phyloP scores from a whole-genome alignment of 1,284 basidiomycete species.

The Fomitopsis pinicola region DNA sequence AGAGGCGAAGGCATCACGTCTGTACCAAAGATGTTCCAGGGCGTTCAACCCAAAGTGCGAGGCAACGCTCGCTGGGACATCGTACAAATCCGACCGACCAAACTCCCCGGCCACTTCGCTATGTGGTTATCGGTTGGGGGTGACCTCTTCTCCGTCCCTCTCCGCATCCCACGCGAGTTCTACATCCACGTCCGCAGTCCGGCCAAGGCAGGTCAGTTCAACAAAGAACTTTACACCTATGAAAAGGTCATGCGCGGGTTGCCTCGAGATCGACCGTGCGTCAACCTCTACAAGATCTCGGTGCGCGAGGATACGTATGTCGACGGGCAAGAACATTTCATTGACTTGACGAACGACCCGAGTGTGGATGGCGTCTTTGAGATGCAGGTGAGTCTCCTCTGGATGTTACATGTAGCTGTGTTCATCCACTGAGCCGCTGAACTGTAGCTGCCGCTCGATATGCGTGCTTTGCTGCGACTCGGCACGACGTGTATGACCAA shows the following conservation, averaged over 20 bases:
- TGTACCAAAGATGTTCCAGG: slow-evolving; percentile 79
- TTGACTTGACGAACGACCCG: slow-evolving; percentile 89
- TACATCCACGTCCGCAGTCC: slow-evolving; percentile 85
- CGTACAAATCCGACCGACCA: slow-evolving; percentile 81
- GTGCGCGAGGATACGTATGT: slow-evolving; percentile 85
- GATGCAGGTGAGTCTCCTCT: slow-evolving; percentile 59
- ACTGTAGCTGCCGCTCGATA: slow-evolving; percentile 74
- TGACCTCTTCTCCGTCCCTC: slow-evolving; percentile 73
- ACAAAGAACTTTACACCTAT: slow-evolving; percentile 62
- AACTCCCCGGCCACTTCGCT: slow-evolving; percentile 79
- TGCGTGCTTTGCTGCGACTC: slow-evolving; percentile 81
- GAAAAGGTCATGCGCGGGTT: slow-evolving; percentile 78
- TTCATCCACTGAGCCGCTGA: not conserved
- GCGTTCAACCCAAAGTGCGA: slow-evolving; percentile 55
- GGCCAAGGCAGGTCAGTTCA: slow-evolving; percentile 63
- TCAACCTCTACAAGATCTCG: slow-evolving; percentile 80
- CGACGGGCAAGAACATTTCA: slow-evolving; percentile 87
- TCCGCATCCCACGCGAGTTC: slow-evolving; percentile 89
- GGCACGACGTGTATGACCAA: slow-evolving; percentile 81
- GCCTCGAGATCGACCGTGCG: slow-evolving; percentile 76
- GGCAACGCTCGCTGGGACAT: slow-evolving; percentile 83
- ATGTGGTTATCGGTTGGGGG: slow-evolving; percentile 89
- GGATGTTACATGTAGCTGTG: slow-evolving; percentile 9
- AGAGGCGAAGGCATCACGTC: slow-evolving; percentile 31
- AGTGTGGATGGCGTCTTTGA: slow-evolving; percentile 97